These are phyloP conservation scores for Xylaria multiplex DNA, from an alignment of 2,329 filamentous ascomycete species.

Conservation along the genomic window DNA sequence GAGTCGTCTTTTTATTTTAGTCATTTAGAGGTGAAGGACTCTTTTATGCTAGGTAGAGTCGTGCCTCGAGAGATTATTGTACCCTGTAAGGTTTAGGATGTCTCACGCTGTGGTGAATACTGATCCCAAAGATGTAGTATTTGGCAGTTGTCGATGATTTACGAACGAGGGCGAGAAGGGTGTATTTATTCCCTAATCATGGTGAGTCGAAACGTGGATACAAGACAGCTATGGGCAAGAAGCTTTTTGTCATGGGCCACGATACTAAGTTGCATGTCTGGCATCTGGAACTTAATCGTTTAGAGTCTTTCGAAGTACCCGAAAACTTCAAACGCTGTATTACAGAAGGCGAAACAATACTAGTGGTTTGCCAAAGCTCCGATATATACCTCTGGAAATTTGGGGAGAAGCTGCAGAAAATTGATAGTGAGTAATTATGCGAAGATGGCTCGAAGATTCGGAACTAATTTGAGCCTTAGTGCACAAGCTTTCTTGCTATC, in stretches of 20 bases:
- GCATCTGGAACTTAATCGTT: slow-evolving; percentile 45
- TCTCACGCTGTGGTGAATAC: not conserved
- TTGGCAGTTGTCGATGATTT: slow-evolving; percentile 48
- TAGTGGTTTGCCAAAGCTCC: slow-evolving; percentile 43
- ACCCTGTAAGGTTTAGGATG: not conserved
- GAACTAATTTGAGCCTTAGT: slow-evolving; percentile 25
- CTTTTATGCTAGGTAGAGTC: not conserved
- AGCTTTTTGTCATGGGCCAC: slow-evolving; percentile 46
- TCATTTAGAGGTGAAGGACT: not conserved
- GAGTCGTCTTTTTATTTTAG: not conserved
- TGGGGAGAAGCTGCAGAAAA: slow-evolving; percentile 36
- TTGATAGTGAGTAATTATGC: slow-evolving; percentile 37
- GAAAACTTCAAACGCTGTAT: slow-evolving; percentile 44
- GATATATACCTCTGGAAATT: slow-evolving; percentile 46
- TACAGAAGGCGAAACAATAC: slow-evolving; percentile 44
- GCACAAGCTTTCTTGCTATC: slow-evolving; percentile 36
- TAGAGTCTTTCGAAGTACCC: slow-evolving; percentile 41
- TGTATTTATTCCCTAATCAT: slow-evolving; percentile 45
- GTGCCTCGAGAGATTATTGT: not conserved
- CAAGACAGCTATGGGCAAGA: slow-evolving; percentile 47
- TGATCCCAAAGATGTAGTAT: slow-evolving; percentile 19
- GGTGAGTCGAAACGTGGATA: slow-evolving; percentile 40
- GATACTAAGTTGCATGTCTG: slow-evolving; percentile 45
- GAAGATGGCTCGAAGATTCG: not conserved
- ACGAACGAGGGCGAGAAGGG: slow-evolving; percentile 44